Evolutionary conservation across 257 asterid species (phyloP), one percentile per base, ranked within the genome.

Genomic region (Solanum peruvianum): DNA sequence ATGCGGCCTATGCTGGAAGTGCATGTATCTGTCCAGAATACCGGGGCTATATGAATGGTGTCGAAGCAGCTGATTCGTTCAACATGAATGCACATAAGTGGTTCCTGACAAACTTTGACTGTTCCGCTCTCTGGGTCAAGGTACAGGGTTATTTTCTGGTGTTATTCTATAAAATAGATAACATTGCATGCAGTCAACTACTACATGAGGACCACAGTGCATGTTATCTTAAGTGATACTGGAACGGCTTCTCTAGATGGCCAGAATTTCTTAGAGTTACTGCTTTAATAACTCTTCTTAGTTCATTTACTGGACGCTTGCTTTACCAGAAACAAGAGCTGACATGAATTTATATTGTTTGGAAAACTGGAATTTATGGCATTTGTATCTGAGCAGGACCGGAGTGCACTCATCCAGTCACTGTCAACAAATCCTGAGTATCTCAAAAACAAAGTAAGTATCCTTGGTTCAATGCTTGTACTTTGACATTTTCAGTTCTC

Each of bases 1-100:
- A 97, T 90, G 99, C 99, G 85, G 99, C 99, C 72, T 95, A 95
- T 83, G 99, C 98, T 90, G 99, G 99, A 89, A 97, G 99, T 91
- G 98, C 99, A 47, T 95, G 98, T 88, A 88, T 97, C 82, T 97
- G 99, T 85, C 98, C 98, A 0, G 99, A 97, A 89, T 92, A 92
- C 47, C 96, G 96, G 84, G 97, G 91, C 90, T 90, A 90, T 84
- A 88, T 95, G 64, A 90, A 97, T 85, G 99, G 99, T 3, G 94
- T 97, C 6, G 98, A 95, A 86, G 96, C 89, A 91, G 96, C 96
- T 41, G 91, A 91, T 92, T 97, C 99, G 18, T 97, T 97, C 87
- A 97, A 95, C 93, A 93, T 97, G 99, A 96, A 97, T 86, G 98
- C 99, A 20, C 98, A 97, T 87, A 97, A 97, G 90, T 97, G 98